These are phyloP conservation scores for Cyclocybe cylindracea DNA, from an alignment of 768 basidiomycete species.

Conservation along the genomic window DNA sequence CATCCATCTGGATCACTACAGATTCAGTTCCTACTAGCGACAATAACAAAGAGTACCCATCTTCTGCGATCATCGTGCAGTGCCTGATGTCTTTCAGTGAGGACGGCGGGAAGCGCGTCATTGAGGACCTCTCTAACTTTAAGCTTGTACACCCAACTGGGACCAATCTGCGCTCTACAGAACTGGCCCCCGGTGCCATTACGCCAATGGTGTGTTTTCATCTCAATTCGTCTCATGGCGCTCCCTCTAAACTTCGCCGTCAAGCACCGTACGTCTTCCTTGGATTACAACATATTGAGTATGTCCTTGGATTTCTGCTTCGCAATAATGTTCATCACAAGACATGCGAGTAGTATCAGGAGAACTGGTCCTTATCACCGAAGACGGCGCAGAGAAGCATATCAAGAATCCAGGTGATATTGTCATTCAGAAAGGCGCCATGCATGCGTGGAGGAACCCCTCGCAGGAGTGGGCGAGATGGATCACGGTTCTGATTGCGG, in stretches of 20 bases:
- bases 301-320: slow-evolving; percentile 13
- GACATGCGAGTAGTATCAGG: slow-evolving; percentile 44
- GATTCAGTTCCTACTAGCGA: slow-evolving; percentile 53
- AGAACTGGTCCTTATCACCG: slow-evolving; percentile 54
- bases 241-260: background rate
- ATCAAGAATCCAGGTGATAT: slow-evolving; percentile 57
- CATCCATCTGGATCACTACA: slow-evolving; percentile 49
- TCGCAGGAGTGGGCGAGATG: slow-evolving; percentile 51
- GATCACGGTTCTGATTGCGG: slow-evolving; percentile 53
- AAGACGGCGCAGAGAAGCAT: slow-evolving; percentile 54
- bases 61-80: background rate
- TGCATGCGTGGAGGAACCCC: slow-evolving; percentile 66
- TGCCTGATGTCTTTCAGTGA: slow-evolving; percentile 31
- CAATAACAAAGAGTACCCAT: slow-evolving; percentile 45
- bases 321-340: slow-evolving; percentile 5
- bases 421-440: slow-evolving; percentile 56
- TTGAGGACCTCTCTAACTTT: slow-evolving; percentile 38
- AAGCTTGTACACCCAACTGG: slow-evolving; percentile 46
- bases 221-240: background rate
- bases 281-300: slow-evolving; percentile 66
- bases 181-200: slow-evolving; percentile 51
- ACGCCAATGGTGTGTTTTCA: slow-evolving; percentile 46
- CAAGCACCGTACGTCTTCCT: slow-evolving; percentile 51
- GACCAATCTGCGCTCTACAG: slow-evolving; percentile 52
- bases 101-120: slow-evolving; percentile 48